Evolutionary conservation across 306 rosid species (phyloP), one percentile per base, ranked within the genome.

Genomic region (Rosa rugosa): DNA sequence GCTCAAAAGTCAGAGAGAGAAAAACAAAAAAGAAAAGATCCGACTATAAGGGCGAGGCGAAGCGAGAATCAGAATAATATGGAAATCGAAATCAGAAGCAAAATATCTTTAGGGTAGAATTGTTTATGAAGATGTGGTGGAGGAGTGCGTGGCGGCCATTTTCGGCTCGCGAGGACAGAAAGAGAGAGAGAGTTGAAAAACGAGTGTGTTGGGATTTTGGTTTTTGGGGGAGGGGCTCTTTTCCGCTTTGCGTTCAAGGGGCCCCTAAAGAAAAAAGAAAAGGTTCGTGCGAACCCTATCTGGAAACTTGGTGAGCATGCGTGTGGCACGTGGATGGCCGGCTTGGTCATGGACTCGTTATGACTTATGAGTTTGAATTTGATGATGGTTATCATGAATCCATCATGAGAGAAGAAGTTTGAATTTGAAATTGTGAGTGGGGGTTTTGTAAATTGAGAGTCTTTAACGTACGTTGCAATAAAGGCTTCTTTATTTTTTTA

Each of bases 81-180:
- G n/a, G 25, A 75, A 25, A 23, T 23, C 70, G 45, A 25, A 44
- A 74, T 57, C 54, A 41, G 40, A 23, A 50, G 27, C 38, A 73
- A 57, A 56, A 73, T 56, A 57, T 57, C 69, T 13, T 16, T 40
- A 6, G 53, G 68, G n/a, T 73, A 11, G 22, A 34, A 14, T 65
- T 6, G 77, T 57, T 25, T 46, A 44, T 6, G 38, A 73, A 57
- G 68, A 41, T 75, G 78, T 75, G 78, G 78, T 42, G 70, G 78
- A 75, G 70, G 78, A 22, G 71, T 54, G 85, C 62, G 79, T 71
- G 80, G 85, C 50, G 85, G 86, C 82, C 89, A 86, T 82, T 88
- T 86, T 80, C 86, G 82, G 86, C 85, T 40, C 70, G 81, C 72
- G 65, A 80, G 44, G 72, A 31, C 36, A 31, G 36, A 31, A 31